Conservation (phyloP, 2,329 filamentous ascomycete species). For the Penicillium sp. region DNA sequence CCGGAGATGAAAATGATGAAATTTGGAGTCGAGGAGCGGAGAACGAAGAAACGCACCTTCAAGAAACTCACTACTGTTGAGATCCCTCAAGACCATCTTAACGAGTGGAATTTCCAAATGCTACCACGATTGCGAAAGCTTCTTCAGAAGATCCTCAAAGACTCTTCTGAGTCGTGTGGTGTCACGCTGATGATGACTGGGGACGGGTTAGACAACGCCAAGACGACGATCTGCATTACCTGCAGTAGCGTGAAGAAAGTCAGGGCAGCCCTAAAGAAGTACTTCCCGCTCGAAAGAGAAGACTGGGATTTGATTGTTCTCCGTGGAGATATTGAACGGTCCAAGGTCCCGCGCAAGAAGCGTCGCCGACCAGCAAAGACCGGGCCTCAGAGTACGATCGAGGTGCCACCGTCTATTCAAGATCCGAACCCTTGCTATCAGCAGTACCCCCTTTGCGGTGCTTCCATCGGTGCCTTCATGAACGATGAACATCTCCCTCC, state of each 20-base stretch:
- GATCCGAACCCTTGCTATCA: conserved; percentile 76
- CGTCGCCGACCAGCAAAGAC: conserved; percentile 44
- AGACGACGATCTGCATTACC: conserved; percentile 67
- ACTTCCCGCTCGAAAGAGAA: conserved; percentile 61
- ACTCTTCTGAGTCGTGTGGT: conserved; percentile 64
- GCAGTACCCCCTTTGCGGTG: conserved; percentile 77
- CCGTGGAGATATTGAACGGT: conserved; percentile 61
- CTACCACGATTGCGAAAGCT: conserved; percentile 63
- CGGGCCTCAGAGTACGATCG: conserved; percentile 31
- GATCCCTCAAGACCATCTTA: conserved; percentile 59
- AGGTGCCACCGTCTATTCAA: conserved; percentile 33
- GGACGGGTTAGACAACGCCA: conserved; percentile 60
- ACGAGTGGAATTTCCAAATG: conserved; percentile 64
- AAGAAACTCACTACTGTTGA: conserved; percentile 55
- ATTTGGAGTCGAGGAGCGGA: conserved; percentile 33
- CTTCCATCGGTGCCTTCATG: conserved; percentile 90
- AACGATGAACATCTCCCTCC: conserved; percentile 85
- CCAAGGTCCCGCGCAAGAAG: conserved; percentile 54
- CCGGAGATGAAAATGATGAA: conserved; percentile 33
- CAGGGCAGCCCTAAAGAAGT: conserved; percentile 60
- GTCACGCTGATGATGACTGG: conserved; percentile 66
- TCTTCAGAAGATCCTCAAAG: conserved; percentile 62
- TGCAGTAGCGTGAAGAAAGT: conserved; percentile 65
- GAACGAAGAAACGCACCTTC: conserved; percentile 45
- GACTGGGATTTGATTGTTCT: conserved; percentile 66